A percentile compares a stretch with the other conserved stretches of the same genome.
phyloP scores from a whole-genome alignment of 192 early-diverging fungal species.

The Linnemannia hyalina region DNA sequence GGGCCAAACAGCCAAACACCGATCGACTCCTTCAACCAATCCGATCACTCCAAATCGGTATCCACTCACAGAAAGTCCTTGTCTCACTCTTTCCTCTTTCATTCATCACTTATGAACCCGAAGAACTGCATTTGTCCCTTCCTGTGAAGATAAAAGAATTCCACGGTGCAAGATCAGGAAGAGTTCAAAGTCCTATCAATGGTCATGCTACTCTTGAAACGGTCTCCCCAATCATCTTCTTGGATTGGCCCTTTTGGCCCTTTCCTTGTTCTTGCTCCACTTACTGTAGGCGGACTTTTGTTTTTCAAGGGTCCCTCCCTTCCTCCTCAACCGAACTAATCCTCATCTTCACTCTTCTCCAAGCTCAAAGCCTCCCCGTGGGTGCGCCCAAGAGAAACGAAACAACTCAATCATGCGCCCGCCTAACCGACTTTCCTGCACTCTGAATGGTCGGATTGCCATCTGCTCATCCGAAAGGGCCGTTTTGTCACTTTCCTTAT shows the following conservation, averaged over 20 bases:
- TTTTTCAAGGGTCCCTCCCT: background rate
- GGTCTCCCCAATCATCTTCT: constrained; percentile 27
- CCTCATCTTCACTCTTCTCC: background rate
- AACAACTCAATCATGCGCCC: constrained; percentile 5
- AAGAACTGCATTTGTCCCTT: background rate
- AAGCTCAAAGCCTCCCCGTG: background rate
- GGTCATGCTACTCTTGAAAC: constrained; percentile 29
- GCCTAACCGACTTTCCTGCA: background rate
- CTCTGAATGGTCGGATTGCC: constrained; percentile 7
- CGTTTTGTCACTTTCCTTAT: background rate
- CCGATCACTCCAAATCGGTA: background rate
- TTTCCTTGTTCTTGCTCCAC: background rate
- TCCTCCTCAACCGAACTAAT: background rate
- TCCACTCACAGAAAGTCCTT: background rate
- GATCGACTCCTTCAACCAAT: background rate
- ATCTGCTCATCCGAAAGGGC: background rate
- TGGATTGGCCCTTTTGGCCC: background rate
- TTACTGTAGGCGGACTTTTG: background rate
- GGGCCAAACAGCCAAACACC: constrained; percentile 38
- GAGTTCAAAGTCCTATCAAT: constrained; percentile 4
- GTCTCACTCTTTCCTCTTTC: background rate
- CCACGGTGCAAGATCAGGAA: background rate
- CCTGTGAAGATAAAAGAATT: background rate
- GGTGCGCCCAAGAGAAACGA: background rate
- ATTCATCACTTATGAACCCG: background rate